Percentiles rank a stretch among this genome's conserved stretches.
These are phyloP conservation scores for Flaveria robusta DNA, from an alignment of 129 eudicot species.

Conservation along the genomic window DNA sequence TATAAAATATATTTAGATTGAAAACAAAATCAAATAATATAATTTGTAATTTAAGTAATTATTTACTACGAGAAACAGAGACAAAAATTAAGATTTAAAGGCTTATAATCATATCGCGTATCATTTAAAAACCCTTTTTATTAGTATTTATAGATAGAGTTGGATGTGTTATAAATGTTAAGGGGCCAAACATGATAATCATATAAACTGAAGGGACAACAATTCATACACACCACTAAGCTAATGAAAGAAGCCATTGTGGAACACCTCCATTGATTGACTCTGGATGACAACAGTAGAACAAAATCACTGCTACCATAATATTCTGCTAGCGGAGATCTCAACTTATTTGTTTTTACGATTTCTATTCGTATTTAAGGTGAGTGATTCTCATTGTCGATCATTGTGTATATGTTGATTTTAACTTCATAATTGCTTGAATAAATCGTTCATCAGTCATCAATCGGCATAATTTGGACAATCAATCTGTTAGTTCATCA, in stretches of 20 bases:
- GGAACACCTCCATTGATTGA: slow-evolving; percentile 26
- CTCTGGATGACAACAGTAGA: slow-evolving; percentile 26
- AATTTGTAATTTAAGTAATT: too few species aligned
- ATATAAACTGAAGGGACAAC: slow-evolving; percentile 6
- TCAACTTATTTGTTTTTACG: slow-evolving; percentile 8
- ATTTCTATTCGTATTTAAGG: slow-evolving; percentile 21
- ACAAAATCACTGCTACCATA: slow-evolving; percentile 18
- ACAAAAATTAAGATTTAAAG: too few species aligned
- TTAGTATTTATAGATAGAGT: too few species aligned
- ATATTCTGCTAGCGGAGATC: slow-evolving; percentile 28
- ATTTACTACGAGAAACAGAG: too few species aligned
- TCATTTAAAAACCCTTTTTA: too few species aligned
- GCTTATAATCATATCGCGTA: too few species aligned
- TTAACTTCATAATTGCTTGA: slow-evolving; percentile 13
- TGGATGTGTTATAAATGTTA: not conserved
- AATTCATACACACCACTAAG: not conserved
- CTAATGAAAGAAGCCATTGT: slow-evolving; percentile 29
- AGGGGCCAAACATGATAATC: not conserved
- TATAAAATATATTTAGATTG: too few species aligned
- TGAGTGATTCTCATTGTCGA: slow-evolving; percentile 3
- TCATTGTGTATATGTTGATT: slow-evolving; percentile 10
- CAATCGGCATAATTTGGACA: slow-evolving; percentile 6
- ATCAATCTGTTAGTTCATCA: not conserved
- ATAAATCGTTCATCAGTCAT: not conserved
- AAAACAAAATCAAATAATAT: too few species aligned